These are phyloP conservation scores for Nigrospora osmanthi DNA, from an alignment of 2,329 filamentous ascomycete species.

Conservation along the genomic window DNA sequence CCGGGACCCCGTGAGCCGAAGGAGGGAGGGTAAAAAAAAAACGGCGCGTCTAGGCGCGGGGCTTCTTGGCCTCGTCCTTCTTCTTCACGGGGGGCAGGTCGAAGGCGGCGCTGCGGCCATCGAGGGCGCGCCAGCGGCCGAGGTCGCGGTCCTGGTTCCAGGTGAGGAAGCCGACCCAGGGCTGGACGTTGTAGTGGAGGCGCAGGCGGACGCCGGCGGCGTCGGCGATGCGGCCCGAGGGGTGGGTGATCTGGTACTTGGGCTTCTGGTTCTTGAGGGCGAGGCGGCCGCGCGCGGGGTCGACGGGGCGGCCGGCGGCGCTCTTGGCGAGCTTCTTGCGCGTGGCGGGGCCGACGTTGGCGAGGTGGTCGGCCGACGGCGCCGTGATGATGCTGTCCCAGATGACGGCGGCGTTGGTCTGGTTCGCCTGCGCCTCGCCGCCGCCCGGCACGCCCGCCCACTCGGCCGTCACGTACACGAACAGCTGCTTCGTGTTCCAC, in stretches of 20 bases:
- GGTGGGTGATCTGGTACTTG: conserved; percentile 96
- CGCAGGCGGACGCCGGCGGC: conserved; percentile 67
- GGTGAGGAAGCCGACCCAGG: conserved; percentile 83
- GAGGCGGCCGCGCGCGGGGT: conserved; percentile 61
- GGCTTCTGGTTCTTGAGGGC: conserved; percentile 77
- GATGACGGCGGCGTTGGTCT: conserved; percentile 70
- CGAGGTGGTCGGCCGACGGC: conserved; percentile 54
- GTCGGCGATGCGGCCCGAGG: conserved; percentile 68
- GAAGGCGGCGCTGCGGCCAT: conserved; percentile 58
- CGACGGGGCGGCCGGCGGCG: conserved; percentile 51
- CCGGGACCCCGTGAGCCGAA: too few relatives aligned
- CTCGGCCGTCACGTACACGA: conserved; percentile 87
- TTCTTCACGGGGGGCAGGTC: conserved; percentile 58
- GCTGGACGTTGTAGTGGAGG: conserved; percentile 94
- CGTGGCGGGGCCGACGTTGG: conserved; percentile 50
- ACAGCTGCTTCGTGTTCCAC: conserved; percentile 99
- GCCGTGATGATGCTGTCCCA: conserved; percentile 93
- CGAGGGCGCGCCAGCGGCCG: conserved; percentile 57
- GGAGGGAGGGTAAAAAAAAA: neutral
- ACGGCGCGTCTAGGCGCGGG: neutral
- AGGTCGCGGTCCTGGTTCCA: conserved; percentile 61
- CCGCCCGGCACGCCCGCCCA: conserved; percentile 37
- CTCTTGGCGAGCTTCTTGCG: conserved; percentile 56
- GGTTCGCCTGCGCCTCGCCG: conserved; percentile 23
- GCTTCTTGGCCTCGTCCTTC: conserved; percentile 33